phyloP scores from a whole-genome alignment of 78 protist species.

The Neovahlkampfia damariscottae region DNA sequence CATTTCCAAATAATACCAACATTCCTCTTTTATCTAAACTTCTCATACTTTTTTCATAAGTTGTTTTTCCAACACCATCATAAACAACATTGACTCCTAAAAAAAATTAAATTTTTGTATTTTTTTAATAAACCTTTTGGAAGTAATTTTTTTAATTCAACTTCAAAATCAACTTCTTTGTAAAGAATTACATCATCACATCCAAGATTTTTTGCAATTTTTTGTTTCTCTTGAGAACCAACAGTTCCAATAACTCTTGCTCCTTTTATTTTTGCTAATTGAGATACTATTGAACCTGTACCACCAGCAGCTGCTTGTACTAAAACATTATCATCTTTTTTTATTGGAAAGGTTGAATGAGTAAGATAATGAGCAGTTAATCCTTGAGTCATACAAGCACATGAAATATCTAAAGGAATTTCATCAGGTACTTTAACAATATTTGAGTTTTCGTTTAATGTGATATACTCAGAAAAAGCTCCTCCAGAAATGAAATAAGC shows the following conservation, averaged over 20 bases:
- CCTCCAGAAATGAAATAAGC: constrained; percentile 23
- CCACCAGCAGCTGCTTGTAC: constrained; percentile 81
- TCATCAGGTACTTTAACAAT: constrained; percentile 19
- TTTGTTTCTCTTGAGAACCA: constrained; percentile 42
- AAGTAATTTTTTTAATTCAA: not conserved
- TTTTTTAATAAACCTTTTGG: too few species aligned
- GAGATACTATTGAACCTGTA: constrained; percentile 38
- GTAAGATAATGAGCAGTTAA: constrained; percentile 55
- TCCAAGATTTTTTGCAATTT: constrained; percentile 30
- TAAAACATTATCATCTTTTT: constrained; percentile 24
- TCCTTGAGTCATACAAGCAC: constrained; percentile 59
- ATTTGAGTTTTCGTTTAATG: not conserved
- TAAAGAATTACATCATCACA: constrained; percentile 40
- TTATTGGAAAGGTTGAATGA: constrained; percentile 4
- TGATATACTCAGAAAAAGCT: constrained; percentile 30
- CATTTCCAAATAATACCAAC: constrained; percentile 50
- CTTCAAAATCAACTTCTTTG: constrained; percentile 2
- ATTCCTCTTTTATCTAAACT: constrained; percentile 40
- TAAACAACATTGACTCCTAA: constrained; percentile 60
- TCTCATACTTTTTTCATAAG: constrained; percentile 27
- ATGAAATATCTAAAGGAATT: constrained; percentile 20
- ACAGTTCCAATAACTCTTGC: constrained; percentile 65
- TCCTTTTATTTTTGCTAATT: constrained; percentile 35
- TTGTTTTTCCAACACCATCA: constrained; percentile 61
- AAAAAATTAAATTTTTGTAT: not conserved